Percentiles rank a stretch among this genome's conserved stretches.
phyloP scores from a whole-genome alignment of 2,329 filamentous ascomycete species.

The Aspergillus pseudotamarii region DNA sequence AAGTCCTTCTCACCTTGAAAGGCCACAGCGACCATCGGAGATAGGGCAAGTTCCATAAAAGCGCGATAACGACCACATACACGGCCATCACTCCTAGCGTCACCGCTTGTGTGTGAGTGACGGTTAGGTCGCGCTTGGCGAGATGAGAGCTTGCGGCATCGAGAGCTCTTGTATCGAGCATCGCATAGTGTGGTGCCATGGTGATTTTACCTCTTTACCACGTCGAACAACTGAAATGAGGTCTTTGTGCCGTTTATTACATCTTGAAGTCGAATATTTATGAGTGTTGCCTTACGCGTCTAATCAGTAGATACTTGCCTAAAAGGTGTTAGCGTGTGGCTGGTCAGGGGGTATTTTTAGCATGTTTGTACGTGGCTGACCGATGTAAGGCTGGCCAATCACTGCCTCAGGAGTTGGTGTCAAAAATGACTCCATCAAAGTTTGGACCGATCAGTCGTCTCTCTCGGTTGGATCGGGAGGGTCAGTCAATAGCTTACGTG shows the following conservation, averaged over 20 bases:
- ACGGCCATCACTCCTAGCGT: slow-evolving; percentile 71
- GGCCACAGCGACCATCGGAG: slow-evolving; percentile 76
- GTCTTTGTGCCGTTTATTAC: background rate
- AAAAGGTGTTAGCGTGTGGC: slow-evolving; percentile 18
- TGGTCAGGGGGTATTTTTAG: slow-evolving; percentile 26
- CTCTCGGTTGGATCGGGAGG: background rate
- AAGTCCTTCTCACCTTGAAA: slow-evolving; percentile 64
- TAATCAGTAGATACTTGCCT: slow-evolving; percentile 22
- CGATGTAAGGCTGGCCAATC: slow-evolving; percentile 3
- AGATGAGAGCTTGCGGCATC: slow-evolving; percentile 37
- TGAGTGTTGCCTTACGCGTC: slow-evolving; percentile 23
- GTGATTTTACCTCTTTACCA: slow-evolving; percentile 6
- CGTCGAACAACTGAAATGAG: background rate
- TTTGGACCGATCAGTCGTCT: background rate
- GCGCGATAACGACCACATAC: slow-evolving; percentile 73
- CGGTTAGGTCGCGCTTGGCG: slow-evolving; percentile 57
- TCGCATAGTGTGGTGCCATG: slow-evolving; percentile 33
- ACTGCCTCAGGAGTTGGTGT: background rate
- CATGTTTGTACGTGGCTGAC: slow-evolving; percentile 12
- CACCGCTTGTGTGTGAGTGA: slow-evolving; percentile 69
- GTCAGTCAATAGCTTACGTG: background rate
- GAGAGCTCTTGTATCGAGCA: slow-evolving; percentile 24
- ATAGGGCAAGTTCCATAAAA: slow-evolving; percentile 80
- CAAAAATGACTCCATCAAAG: background rate
- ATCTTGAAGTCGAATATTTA: slow-evolving; percentile 5